Base-by-base conservation (phyloP, 768 basidiomycete species). In the Fistulinella prunicolor region DNA sequence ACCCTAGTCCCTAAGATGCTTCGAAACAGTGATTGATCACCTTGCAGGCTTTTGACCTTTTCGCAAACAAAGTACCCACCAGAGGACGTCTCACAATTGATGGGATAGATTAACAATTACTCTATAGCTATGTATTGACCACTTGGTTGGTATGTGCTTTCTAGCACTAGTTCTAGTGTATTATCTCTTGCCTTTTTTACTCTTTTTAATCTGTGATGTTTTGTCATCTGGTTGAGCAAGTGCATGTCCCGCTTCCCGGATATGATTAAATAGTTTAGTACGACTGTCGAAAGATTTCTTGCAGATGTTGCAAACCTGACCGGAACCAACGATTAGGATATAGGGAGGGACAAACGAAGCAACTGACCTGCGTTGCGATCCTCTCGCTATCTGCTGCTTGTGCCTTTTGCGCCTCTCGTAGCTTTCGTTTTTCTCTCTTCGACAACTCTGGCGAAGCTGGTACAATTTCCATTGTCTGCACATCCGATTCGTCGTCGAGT, bases 1-100 rank as follows among this genome's bases (percentile, higher is more conserved):
- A 56, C n/a, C 73, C 57, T 6, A n/a, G 10, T 21, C 4, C 53
- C 29, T 13, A 30, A 5, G n/a, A 19, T 41, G 6, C 6, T 17
- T 36, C 32, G 20, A 28, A 47, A 21, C 16, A 20, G n/a, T 42
- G 17, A 28, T 12, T 58, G 40, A 61, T 49, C 30, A 28, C 42
- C 14, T 45, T 29, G 13, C 61, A 96, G 96, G 51, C 75, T 99
- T 28, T 74, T 99, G 58, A 94, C 96, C 1, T 96, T 97, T 64
- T 85, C 92, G 3, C 95, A 98, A 70, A 94, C 91, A 9, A 94
- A 95, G 58, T 93, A 96, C 60, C 95, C 93, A 5, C 95, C 95
- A 8, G 85, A 86, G 0, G 94, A 96, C 65, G 80, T 89, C 29
- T 90, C 91, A 5, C 91, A 94, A 53, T 71, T 94, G 35, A 95